Base-by-base conservation (phyloP, 1,139 yeast species). In the Suhomyces chickasaworum region DNA sequence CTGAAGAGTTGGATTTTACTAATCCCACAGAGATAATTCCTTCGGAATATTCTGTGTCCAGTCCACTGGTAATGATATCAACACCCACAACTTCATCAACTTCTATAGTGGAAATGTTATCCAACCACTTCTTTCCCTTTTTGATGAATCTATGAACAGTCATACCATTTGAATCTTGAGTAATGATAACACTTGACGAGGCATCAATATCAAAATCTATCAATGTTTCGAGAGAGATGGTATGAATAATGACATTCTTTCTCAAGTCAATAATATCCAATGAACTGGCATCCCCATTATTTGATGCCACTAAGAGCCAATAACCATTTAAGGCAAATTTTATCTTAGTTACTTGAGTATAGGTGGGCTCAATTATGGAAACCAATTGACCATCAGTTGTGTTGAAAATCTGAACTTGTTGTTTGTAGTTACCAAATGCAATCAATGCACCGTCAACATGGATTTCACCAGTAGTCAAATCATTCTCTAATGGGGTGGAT, bases 271-370 rank as follows among this genome's bases (percentile, higher is more conserved):
- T 71, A n/a, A 84, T 69, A 42, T 78, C 75, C n/a, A 75, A 58
- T 3, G 71, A 46, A 7, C 61, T 48, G 9, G 49, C 46, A 4
- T 50, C 54, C 15, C 52, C 58, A 1, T 52, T 49, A 1, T 47
- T 34, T 20, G 63, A 53, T 7, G 56, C 53, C 12, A 59, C 61
- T 29, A 60, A 69, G 44, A 86, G 63, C 86, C 89, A 84, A 63
- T 83, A 85, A 4, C 95, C 95, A 58, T 86, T 86, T 22, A 76
- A 69, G 7, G 86, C 84, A 67, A 86, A 86, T 40, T 63, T 59
- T 1, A 86, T 56, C 17, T 69, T 64, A 5, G 64, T 55, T 5
- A 82, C 70, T 1, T 49, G 44, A 0, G 61, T 55, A 25, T 61
- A 55, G 8, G 55, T 57, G 3, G 66, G 53, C 3, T 55, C 52